Evolutionary conservation across 2,329 filamentous ascomycete species (phyloP).

Genomic region (Chaetomiaceae sp.): DNA sequence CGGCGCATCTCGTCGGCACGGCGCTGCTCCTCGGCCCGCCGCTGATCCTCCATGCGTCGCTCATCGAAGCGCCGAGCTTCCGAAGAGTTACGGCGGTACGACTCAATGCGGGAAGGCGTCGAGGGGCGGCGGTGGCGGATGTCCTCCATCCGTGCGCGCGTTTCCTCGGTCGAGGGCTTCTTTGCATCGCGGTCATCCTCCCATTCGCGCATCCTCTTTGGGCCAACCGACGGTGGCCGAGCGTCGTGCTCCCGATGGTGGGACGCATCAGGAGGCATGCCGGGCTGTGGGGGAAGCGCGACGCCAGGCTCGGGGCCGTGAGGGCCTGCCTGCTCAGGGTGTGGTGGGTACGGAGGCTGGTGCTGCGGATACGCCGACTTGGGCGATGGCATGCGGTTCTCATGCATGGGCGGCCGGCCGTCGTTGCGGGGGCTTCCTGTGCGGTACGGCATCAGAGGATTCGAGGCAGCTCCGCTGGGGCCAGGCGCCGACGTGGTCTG

Average conservation of each 20-base stretch:
- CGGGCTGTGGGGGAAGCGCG: slow-evolving; percentile 51
- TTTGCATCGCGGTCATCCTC: slow-evolving; percentile 76
- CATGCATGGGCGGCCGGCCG: slow-evolving; percentile 67
- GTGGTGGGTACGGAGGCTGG: slow-evolving; percentile 65
- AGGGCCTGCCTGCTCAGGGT: slow-evolving; percentile 59
- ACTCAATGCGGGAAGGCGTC: slow-evolving; percentile 60
- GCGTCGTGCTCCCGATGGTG: slow-evolving; percentile 62
- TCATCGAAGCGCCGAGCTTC: slow-evolving; percentile 65
- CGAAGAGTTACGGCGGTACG: slow-evolving; percentile 73
- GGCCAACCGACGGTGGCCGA: slow-evolving; percentile 71
- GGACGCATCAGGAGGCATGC: slow-evolving; percentile 61
- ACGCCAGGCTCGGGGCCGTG: slow-evolving; percentile 65
- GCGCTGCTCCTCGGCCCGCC: slow-evolving; percentile 54
- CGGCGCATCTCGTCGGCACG: too few relatives aligned
- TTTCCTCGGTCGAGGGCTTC: slow-evolving; percentile 86
- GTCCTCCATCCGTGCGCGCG: slow-evolving; percentile 79
- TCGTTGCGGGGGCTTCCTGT: slow-evolving; percentile 79
- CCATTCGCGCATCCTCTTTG: slow-evolving; percentile 89
- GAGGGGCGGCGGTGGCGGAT: slow-evolving; percentile 73
- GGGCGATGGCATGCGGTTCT: slow-evolving; percentile 86
- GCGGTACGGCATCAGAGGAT: slow-evolving; percentile 66
- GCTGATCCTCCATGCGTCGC: slow-evolving; percentile 55
- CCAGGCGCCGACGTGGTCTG: slow-evolving; percentile 34
- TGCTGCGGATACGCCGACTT: slow-evolving; percentile 80
- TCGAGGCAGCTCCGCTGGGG: slow-evolving; percentile 43